These are phyloP conservation scores for Henckelia pumila DNA, from an alignment of 257 asterid species.

Conservation along the genomic window DNA sequence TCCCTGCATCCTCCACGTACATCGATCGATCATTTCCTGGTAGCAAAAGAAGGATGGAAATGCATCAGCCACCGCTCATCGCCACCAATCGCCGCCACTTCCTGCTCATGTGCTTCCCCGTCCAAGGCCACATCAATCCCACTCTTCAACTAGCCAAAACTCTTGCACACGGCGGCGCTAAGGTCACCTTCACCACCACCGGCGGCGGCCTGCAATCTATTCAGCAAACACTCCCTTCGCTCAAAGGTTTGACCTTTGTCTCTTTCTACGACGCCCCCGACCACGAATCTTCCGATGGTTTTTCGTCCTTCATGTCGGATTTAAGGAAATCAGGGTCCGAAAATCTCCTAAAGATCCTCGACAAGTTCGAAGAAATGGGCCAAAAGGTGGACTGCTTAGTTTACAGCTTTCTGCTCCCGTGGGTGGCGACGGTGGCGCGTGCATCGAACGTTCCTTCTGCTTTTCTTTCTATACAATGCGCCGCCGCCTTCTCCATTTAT, in stretches of 20 bases:
- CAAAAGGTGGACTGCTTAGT: conserved; percentile 38
- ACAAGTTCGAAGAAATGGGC: conserved; percentile 21
- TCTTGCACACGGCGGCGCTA: conserved; percentile 43
- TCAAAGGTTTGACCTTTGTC: conserved; percentile 28
- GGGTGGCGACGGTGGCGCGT: conserved; percentile 52
- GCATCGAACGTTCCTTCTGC: conserved; percentile 41
- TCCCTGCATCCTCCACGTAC: no score
- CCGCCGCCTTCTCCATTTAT: conserved; percentile 46
- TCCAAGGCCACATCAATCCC: conserved; percentile 62
- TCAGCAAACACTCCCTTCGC: conserved; percentile 23
- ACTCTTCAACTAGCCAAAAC: conserved; percentile 51
- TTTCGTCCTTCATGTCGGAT: conserved; percentile 16
- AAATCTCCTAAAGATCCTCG: conserved; percentile 24
- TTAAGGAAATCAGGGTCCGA: conserved; percentile 25
- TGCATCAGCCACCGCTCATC: no score
- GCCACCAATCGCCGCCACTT: conserved; percentile 30
- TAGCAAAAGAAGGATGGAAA: no score
- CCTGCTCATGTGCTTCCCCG: conserved; percentile 36
- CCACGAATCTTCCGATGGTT: neutral
- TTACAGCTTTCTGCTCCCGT: conserved; percentile 44
- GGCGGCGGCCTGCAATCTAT: conserved; percentile 25
- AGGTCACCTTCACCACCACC: conserved; percentile 54
- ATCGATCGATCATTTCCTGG: no score
- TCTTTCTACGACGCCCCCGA: conserved; percentile 45
- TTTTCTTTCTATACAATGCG: conserved; percentile 49